phyloP scores from a whole-genome alignment of 208 protist species.

The Leishmania tarentolae region DNA sequence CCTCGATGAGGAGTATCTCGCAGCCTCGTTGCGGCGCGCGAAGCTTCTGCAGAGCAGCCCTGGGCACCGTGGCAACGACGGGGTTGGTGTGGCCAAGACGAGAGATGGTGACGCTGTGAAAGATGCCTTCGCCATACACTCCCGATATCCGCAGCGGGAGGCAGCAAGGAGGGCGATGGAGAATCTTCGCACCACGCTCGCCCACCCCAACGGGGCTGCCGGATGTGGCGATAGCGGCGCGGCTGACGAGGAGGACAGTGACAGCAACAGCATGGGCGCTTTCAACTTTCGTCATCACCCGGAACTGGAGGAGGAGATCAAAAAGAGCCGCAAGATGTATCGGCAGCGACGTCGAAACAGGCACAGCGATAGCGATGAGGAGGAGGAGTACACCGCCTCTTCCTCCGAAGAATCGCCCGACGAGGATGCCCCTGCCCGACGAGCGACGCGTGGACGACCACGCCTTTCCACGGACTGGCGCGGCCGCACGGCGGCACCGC shows the following conservation, averaged over 20 bases:
- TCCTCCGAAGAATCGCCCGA: background rate
- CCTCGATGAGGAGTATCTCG: slow-evolving; percentile 57
- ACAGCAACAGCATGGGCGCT: slow-evolving; percentile 28
- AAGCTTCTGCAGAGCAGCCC: background rate
- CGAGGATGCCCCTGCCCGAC: no score
- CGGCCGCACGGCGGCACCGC: background rate
- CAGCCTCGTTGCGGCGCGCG: slow-evolving; percentile 15
- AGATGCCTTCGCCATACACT: slow-evolving; percentile 41
- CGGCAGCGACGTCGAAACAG: background rate
- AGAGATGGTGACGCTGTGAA: background rate
- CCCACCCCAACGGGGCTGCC: slow-evolving; percentile 15
- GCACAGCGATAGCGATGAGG: slow-evolving; percentile 1
- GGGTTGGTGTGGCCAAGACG: background rate
- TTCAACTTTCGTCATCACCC: slow-evolving; percentile 53
- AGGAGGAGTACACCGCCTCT: background rate
- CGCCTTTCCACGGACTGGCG: background rate
- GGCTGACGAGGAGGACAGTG: slow-evolving; percentile 13
- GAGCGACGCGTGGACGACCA: background rate
- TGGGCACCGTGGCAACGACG: background rate
- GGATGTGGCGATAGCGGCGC: background rate
- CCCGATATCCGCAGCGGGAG: slow-evolving; percentile 64
- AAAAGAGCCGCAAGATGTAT: background rate
- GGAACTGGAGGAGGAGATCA: slow-evolving; percentile 25
- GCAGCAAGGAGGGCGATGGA: slow-evolving; percentile 63
- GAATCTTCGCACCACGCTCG: slow-evolving; percentile 45